Evolutionary conservation across 208 protist species (phyloP), one percentile per base, ranked within the genome.

Genomic region (Porcisia deanei): DNA sequence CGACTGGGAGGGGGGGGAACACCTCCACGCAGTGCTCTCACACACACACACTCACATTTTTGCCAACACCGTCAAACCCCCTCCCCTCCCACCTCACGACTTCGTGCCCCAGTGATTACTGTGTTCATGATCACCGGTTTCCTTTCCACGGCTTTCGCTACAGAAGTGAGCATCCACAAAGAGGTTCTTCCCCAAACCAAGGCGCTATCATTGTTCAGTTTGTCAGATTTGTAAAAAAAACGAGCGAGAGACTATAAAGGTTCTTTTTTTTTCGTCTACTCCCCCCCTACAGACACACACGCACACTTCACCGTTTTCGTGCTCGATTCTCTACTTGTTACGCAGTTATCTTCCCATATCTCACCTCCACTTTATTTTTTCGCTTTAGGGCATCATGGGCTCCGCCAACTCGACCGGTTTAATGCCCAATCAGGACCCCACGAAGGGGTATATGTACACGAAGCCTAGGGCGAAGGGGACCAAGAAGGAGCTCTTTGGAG

Each of bases 401-500:
- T 69, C 54, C 63, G 76, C 53, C 69, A 76, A 66, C 68, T 85
- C 81, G 0, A 76, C 7, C 49, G 43, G 37, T 41, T 1, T 8
- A 58, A 18, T 55, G 43, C 47, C 73, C 14, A 37, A 74, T n/a
- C 67, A 75, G 73, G 78, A 82, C 43, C 78, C 78, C 37, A 75
- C 78, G n/a, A 78, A 70, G 14, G 78, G 78, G 47, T 73, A 75
- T 58, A 77, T 82, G 78, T 82, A 74, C 60, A 45, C 34, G 22
- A 78, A 82, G 57, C 78, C 72, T 7, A 70, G 63, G 3, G 78
- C 73, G 5, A 59, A 43, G 22, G 86, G 83, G 8, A 82, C 64
- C 20, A 80, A 85, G 52, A 71, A 89, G 67, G 77, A 77, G 22
- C 88, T 96, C 67, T 96, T 94, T 75, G 89, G 89, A 49, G 91